Conservation (phyloP, 352 stramenopile genomes). For the Globisporangium cystogenes region DNA sequence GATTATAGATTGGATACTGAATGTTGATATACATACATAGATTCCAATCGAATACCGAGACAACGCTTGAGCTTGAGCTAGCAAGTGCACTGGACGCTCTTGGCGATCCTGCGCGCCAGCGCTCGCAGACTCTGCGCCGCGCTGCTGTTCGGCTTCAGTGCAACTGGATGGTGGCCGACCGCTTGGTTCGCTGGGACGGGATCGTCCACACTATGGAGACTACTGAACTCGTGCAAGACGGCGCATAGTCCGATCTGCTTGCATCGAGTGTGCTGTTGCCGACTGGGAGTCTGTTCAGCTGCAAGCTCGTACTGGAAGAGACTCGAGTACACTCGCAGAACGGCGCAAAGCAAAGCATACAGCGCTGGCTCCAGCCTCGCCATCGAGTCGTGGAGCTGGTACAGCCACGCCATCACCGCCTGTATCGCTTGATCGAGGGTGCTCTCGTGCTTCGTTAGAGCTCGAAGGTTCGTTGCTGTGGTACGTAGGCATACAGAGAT, state of each 20-base stretch:
- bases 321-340: slow-evolving; percentile 2
- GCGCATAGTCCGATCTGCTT: slow-evolving; percentile 7
- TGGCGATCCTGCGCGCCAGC: slow-evolving; percentile 1
- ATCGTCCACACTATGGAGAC: neutral
- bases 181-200: neutral
- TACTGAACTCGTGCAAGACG: slow-evolving; percentile 4
- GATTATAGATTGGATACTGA: neutral
- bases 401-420: slow-evolving; percentile 4
- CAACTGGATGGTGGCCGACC: neutral
- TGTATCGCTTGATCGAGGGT: slow-evolving; percentile 3
- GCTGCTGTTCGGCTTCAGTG: neutral
- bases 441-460: neutral
- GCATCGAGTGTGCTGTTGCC: slow-evolving; percentile 6
- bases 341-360: neutral
- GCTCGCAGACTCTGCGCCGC: neutral
- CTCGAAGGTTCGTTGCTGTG: neutral
- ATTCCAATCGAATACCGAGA: neutral
- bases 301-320: slow-evolving; percentile 6
- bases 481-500: too few relatives aligned
- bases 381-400: slow-evolving; percentile 5
- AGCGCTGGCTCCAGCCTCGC: slow-evolving; percentile 6
- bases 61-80: neutral
- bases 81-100: slow-evolving; percentile 7
- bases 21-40: neutral
- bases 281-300: neutral